Conservation (phyloP, 2,329 filamentous ascomycete genomes). For the Calonectria leucothoes region DNA sequence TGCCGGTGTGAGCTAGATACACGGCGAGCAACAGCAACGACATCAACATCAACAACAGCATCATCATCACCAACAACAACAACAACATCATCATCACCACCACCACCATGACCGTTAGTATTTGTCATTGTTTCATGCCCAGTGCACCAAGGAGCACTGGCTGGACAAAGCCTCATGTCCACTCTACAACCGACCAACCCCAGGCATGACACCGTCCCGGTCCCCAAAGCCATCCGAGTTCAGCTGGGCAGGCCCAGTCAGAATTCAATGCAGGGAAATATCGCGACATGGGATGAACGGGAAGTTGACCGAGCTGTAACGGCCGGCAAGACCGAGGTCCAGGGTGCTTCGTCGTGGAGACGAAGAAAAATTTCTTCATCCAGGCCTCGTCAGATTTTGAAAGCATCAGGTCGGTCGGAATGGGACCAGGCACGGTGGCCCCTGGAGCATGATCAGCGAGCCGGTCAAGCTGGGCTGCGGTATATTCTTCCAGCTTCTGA, state of each 20-base stretch:
- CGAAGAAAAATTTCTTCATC: constrained; percentile 20
- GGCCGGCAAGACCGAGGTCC: constrained; percentile 20
- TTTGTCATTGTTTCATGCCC: constrained; percentile 17
- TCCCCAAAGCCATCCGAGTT: constrained; percentile 14
- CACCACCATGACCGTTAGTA: constrained; percentile 27
- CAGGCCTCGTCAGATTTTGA: constrained; percentile 23
- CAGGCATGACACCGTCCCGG: not conserved
- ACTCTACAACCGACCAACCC: constrained; percentile 25
- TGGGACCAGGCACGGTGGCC: constrained; percentile 29
- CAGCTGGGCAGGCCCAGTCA: constrained; percentile 1
- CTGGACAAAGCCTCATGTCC: not conserved
- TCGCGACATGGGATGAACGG: constrained; percentile 26
- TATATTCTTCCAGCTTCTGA: constrained; percentile 20
- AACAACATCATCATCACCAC: constrained; percentile 14
- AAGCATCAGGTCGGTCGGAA: constrained; percentile 24
- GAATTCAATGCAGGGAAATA: constrained; percentile 1
- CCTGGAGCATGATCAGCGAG: constrained; percentile 4
- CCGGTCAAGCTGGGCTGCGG: constrained; percentile 24
- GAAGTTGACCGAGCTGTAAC: not conserved
- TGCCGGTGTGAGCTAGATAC: constrained; percentile 11
- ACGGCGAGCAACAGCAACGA: constrained; percentile 5
- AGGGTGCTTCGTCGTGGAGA: constrained; percentile 29
- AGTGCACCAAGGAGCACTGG: constrained; percentile 11
- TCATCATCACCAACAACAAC: constrained; percentile 13
- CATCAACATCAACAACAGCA: not conserved